A percentile compares a stretch with the other conserved stretches of the same genome.
These are phyloP conservation scores for Didymella pinodella DNA, from an alignment of 2,329 filamentous ascomycete genomes.

Conservation along the genomic window DNA sequence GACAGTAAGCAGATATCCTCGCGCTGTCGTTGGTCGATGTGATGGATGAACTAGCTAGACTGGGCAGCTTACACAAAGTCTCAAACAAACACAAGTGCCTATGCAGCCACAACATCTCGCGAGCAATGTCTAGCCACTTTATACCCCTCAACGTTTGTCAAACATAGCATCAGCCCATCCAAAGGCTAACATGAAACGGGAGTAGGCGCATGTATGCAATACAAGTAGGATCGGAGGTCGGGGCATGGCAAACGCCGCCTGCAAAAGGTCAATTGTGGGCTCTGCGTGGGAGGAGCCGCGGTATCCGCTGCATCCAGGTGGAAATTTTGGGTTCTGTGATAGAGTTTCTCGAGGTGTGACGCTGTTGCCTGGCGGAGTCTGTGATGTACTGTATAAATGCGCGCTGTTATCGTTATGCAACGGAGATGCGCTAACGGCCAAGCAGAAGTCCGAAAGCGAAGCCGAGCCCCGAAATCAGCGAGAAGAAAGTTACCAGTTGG, in stretches of 20 bases:
- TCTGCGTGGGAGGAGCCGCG: conserved; percentile 14
- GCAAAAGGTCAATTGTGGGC: background rate
- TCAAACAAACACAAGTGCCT: conserved; percentile 3
- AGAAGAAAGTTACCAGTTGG: background rate
- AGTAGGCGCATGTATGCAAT: conserved; percentile 17
- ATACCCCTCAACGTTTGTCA: conserved; percentile 13
- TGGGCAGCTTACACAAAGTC: conserved; percentile 13
- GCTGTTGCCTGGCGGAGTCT: conserved; percentile 7
- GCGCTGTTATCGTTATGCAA: background rate
- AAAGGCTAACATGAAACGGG: conserved; percentile 12
- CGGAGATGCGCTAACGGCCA: conserved; percentile 16
- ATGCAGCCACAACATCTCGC: conserved; percentile 5
- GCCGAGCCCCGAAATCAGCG: conserved; percentile 4
- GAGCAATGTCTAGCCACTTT: conserved; percentile 5
- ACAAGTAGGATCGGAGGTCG: conserved; percentile 15
- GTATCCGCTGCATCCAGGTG: conserved; percentile 9
- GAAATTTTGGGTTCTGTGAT: conserved; percentile 5
- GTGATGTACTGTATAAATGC: background rate
- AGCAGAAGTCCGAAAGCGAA: conserved; percentile 3
- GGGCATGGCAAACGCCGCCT: conserved; percentile 13
- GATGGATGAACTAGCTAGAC: conserved; percentile 8
- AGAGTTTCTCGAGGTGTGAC: background rate
- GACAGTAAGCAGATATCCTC: conserved; percentile 32
- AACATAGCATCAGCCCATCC: conserved; percentile 16
- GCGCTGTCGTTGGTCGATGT: conserved; percentile 28